phyloP scores from a whole-genome alignment of 2,329 filamentous ascomycete species.

The Hypocreales sp. region DNA sequence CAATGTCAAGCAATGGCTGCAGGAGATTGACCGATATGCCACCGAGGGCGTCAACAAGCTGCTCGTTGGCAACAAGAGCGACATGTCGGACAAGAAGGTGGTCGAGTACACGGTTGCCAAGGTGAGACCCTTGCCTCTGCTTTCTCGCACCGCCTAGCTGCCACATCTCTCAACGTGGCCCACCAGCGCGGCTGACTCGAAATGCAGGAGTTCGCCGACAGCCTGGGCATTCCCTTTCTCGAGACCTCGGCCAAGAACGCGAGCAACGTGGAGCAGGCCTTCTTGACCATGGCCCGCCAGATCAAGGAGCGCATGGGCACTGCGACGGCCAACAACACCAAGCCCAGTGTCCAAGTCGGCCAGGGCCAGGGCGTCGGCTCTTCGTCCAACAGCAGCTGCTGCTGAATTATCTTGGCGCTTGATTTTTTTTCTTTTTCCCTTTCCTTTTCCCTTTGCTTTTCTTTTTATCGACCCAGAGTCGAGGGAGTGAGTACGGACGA shows the following conservation, averaged over 20 bases:
- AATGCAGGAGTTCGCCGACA: constrained; percentile 88
- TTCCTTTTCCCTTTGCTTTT: too few relatives aligned
- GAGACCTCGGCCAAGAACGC: constrained; percentile 99
- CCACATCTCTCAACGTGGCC: constrained; percentile 1
- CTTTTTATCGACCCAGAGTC: too few relatives aligned
- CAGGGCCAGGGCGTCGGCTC: constrained; percentile 88
- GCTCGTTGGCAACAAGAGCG: constrained; percentile 98
- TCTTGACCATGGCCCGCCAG: constrained; percentile 98
- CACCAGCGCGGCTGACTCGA: constrained; percentile 8
- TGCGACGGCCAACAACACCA: constrained; percentile 90
- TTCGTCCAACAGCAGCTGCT: constrained; percentile 75
- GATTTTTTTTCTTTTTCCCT: neutral
- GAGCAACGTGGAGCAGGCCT: constrained; percentile 98
- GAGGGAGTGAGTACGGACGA: constrained; percentile 4
- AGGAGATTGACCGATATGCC: constrained; percentile 98
- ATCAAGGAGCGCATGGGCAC: constrained; percentile 99
- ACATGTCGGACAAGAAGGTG: constrained; percentile 99
- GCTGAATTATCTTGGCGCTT: constrained; percentile 48
- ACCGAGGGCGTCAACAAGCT: constrained; percentile 99
- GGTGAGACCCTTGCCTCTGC: constrained; percentile 39
- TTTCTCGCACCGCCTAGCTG: constrained; percentile 1
- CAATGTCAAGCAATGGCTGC: constrained; percentile 99
- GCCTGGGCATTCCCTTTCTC: constrained; percentile 95
- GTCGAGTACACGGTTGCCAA: constrained; percentile 99
- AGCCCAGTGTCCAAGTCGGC: constrained; percentile 91